Evolutionary conservation across 768 basidiomycete genomes (phyloP).

Genomic region (Boletales sp.): DNA sequence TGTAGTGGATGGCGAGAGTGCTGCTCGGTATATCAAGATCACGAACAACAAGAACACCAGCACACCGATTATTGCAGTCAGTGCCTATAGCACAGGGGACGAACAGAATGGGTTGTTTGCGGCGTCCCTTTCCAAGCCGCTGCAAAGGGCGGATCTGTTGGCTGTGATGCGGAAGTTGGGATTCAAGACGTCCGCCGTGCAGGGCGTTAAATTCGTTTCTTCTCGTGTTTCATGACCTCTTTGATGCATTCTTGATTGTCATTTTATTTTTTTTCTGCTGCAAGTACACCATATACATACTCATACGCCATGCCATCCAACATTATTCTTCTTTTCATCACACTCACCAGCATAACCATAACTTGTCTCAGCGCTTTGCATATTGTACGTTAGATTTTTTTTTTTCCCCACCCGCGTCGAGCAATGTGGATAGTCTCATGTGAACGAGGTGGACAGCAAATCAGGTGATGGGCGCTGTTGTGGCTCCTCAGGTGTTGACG

Average conservation of each 20-base stretch:
- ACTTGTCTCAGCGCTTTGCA: slow-evolving; percentile 29
- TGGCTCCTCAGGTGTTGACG: background rate
- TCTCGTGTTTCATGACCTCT: slow-evolving; percentile 25
- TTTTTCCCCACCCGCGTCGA: slow-evolving; percentile 11
- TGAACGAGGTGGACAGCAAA: background rate
- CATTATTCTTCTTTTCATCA: slow-evolving; percentile 24
- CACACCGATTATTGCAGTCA: slow-evolving; percentile 90
- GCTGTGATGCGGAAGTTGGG: slow-evolving; percentile 81
- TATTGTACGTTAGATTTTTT: slow-evolving; percentile 45
- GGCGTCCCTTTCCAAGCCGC: slow-evolving; percentile 82
- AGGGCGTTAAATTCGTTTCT: slow-evolving; percentile 55
- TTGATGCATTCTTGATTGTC: slow-evolving; percentile 21
- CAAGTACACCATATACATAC: slow-evolving; percentile 26
- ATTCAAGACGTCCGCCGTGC: slow-evolving; percentile 81
- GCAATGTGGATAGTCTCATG: slow-evolving; percentile 1
- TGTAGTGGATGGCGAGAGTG: slow-evolving; percentile 90
- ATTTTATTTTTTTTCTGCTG: slow-evolving; percentile 28
- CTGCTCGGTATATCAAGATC: slow-evolving; percentile 94
- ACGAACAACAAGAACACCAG: slow-evolving; percentile 93
- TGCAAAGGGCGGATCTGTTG: slow-evolving; percentile 84
- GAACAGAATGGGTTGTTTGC: slow-evolving; percentile 70
- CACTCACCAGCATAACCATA: slow-evolving; percentile 29
- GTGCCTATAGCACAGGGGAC: slow-evolving; percentile 78
- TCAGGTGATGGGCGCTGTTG: slow-evolving; percentile 24
- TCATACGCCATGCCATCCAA: slow-evolving; percentile 34